phyloP scores from a whole-genome alignment of 768 basidiomycete genomes.

The Lactifluus piperatus region DNA sequence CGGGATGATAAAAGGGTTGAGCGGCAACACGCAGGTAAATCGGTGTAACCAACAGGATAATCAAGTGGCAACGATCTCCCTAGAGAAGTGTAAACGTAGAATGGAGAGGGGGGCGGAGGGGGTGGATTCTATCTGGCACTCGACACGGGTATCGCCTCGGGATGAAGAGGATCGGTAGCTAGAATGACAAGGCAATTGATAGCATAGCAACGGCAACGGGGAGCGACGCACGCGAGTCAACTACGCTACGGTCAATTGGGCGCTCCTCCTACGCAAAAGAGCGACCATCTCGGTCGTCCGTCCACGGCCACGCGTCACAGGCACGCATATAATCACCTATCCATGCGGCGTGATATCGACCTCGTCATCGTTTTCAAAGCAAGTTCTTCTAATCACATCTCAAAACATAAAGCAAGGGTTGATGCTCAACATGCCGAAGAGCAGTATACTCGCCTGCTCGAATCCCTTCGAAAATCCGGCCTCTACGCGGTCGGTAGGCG shows the following conservation, averaged over 20 bases:
- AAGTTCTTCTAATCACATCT: slow-evolving; percentile 35
- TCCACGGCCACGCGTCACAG: not conserved
- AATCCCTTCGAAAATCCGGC: slow-evolving; percentile 51
- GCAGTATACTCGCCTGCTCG: slow-evolving; percentile 59
- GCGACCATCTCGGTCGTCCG: too few relatives aligned
- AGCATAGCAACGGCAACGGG: too few relatives aligned
- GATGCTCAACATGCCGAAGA: slow-evolving; percentile 55
- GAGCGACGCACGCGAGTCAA: too few relatives aligned
- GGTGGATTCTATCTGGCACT: not conserved
- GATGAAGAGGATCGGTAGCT: not conserved
- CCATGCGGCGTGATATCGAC: slow-evolving; percentile 53
- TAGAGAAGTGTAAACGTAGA: not conserved
- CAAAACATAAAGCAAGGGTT: slow-evolving; percentile 54
- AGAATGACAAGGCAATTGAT: too few relatives aligned
- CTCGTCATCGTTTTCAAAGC: slow-evolving; percentile 66
- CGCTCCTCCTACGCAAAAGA: too few relatives aligned
- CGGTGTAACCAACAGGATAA: not conserved
- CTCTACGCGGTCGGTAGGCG: slow-evolving; percentile 65
- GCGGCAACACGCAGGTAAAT: not conserved
- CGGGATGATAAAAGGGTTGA: not conserved
- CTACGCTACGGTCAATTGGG: too few relatives aligned
- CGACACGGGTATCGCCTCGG: not conserved
- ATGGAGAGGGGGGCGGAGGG: too few relatives aligned
- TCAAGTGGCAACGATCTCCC: not conserved
- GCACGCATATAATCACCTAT: not conserved